phyloP scores from a whole-genome alignment of 495 filamentous ascomycete species.

The Pseudotulostoma volvatum region DNA sequence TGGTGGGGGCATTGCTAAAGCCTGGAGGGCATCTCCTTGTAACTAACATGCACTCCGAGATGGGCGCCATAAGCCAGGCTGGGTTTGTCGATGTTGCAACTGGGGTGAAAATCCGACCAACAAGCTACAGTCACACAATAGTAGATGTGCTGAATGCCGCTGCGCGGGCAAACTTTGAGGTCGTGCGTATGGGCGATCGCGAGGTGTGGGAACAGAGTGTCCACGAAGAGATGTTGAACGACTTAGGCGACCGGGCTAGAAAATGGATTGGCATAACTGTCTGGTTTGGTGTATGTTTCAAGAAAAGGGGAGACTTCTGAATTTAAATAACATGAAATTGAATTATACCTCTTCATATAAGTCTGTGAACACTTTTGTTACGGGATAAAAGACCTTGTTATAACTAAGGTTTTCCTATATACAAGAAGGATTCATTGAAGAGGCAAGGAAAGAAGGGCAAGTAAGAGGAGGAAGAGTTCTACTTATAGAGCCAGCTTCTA shows the following conservation, averaged over 20 bases:
- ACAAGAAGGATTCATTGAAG: no score
- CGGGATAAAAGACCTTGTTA: no score
- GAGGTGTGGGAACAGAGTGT: constrained; percentile 30
- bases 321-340: no score
- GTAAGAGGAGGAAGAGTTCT: no score
- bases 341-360: no score
- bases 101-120: constrained; percentile 44
- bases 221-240: constrained; percentile 29
- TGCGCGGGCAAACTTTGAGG: constrained; percentile 31
- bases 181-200: constrained; percentile 17
- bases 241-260: constrained; percentile 39
- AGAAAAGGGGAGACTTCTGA: no score
- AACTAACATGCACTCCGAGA: constrained; percentile 61
- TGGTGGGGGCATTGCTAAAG: constrained; percentile 29
- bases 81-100: constrained; percentile 44
- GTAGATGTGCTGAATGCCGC: constrained; percentile 40
- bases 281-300: constrained; percentile 48
- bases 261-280: constrained; percentile 56
- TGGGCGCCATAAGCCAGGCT: constrained; percentile 47
- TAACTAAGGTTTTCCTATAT: no score
- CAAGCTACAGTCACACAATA: constrained; percentile 42
- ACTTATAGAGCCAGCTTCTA: no score
- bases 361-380: no score
- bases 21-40: constrained; percentile 39
- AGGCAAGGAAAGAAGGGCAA: no score